These are phyloP conservation scores for Metschnikowia matae DNA, from an alignment of 805 yeast species.

Conservation along the genomic window DNA sequence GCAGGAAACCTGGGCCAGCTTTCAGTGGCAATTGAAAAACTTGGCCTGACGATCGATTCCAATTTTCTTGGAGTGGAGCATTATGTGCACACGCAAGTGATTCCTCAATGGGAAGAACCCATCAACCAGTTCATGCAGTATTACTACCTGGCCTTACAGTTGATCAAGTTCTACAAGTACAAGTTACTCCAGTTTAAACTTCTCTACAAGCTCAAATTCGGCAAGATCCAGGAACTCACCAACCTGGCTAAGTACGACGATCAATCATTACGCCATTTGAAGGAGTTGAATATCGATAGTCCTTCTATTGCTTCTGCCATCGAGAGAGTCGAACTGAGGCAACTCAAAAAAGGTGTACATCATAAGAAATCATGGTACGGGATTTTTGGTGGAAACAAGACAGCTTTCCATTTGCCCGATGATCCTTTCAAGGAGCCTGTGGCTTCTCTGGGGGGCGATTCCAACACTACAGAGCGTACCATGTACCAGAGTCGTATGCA, in stretches of 20 bases:
- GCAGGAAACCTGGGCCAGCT: constrained; percentile 12
- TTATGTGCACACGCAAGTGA: constrained; percentile 34
- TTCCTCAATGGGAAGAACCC: constrained; percentile 48
- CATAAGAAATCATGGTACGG: constrained; percentile 41
- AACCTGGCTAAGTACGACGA: constrained; percentile 20
- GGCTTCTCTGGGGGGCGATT: not conserved
- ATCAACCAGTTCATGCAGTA: constrained; percentile 46
- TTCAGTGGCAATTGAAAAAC: constrained; percentile 40
- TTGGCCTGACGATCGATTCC: constrained; percentile 51
- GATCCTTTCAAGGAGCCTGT: not conserved
- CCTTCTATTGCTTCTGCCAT: constrained; percentile 38
- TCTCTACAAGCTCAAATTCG: constrained; percentile 36
- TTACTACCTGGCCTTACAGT: constrained; percentile 38
- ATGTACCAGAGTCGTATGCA: constrained; percentile 28
- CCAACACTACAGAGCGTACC: constrained; percentile 5
- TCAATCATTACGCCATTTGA: constrained; percentile 25
- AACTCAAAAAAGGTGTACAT: constrained; percentile 13
- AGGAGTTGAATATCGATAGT: constrained; percentile 31
- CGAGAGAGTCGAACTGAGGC: constrained; percentile 27
- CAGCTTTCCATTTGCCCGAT: constrained; percentile 15
- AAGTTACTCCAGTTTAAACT: constrained; percentile 49
- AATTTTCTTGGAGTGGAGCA: constrained; percentile 48
- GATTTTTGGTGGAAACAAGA: constrained; percentile 37
- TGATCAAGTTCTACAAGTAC: constrained; percentile 47
- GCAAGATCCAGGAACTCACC: constrained; percentile 34